These are phyloP conservation scores for Paracamarosporium sp. DNA, from an alignment of 2,329 filamentous ascomycete species.

Conservation along the genomic window DNA sequence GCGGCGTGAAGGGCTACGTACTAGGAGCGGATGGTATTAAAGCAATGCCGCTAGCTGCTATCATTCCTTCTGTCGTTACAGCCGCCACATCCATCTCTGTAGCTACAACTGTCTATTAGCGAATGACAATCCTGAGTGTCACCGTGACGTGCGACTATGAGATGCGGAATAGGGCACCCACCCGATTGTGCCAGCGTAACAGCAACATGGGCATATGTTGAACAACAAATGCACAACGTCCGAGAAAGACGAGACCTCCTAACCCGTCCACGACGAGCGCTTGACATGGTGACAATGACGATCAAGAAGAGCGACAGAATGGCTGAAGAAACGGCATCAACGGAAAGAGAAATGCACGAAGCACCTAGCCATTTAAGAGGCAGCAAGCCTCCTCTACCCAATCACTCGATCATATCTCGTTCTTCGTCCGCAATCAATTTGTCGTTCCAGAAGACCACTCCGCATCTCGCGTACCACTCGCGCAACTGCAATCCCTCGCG, in stretches of 20 bases:
- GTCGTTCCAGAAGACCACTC: slow-evolving; percentile 30
- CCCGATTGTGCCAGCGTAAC: slow-evolving; percentile 26
- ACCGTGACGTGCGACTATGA: not conserved
- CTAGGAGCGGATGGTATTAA: slow-evolving; percentile 25
- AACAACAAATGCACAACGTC: slow-evolving; percentile 28
- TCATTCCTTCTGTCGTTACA: slow-evolving; percentile 3
- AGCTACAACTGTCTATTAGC: slow-evolving; percentile 27
- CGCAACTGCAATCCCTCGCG: slow-evolving; percentile 21
- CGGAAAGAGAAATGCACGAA: slow-evolving; percentile 17
- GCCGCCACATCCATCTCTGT: slow-evolving; percentile 4
- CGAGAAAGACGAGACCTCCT: slow-evolving; percentile 18
- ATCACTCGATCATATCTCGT: slow-evolving; percentile 14
- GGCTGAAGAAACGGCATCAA: slow-evolving; percentile 15
- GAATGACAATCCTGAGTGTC: not conserved
- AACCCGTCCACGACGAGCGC: slow-evolving; percentile 9
- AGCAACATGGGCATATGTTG: slow-evolving; percentile 22
- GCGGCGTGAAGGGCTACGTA: slow-evolving; percentile 14
- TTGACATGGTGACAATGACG: slow-evolving; percentile 19
- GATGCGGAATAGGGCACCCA: slow-evolving; percentile 21
- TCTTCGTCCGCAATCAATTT: slow-evolving; percentile 28
- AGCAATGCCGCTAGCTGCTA: slow-evolving; percentile 11
- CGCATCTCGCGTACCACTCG: slow-evolving; percentile 20
- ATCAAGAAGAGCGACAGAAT: slow-evolving; percentile 8
- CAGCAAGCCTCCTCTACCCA: slow-evolving; percentile 15
- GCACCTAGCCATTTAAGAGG: slow-evolving; percentile 27